Percentiles rank a stretch among this genome's conserved stretches.
Evolutionary conservation across 1,139 yeast species (phyloP).

Genomic region (Suhomyces coccinellae): DNA sequence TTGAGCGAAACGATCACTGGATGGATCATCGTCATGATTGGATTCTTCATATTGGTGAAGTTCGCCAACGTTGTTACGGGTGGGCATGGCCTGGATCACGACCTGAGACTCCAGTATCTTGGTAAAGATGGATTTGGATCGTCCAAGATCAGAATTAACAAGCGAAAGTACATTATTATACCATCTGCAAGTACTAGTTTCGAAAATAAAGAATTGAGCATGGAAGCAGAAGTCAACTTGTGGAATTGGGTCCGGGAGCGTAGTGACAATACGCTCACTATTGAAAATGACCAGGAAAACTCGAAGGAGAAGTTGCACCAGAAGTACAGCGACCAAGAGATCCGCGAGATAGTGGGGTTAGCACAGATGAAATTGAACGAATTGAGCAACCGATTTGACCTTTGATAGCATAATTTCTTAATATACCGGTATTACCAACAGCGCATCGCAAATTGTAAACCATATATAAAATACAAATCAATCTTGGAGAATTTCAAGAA

Average conservation of each 20-base stretch:
- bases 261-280: slow-evolving; percentile 29
- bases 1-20: slow-evolving; percentile 30
- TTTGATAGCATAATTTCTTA: neutral
- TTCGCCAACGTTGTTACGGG: slow-evolving; percentile 11
- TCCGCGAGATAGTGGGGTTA: slow-evolving; percentile 54
- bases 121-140: slow-evolving; percentile 12
- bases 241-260: slow-evolving; percentile 84
- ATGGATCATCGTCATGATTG: slow-evolving; percentile 18
- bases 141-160: slow-evolving; percentile 35
- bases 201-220: slow-evolving; percentile 30
- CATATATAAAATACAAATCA: no score
- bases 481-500: no score
- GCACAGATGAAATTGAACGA: slow-evolving; percentile 53
- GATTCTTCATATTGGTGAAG: slow-evolving; percentile 15
- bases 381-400: slow-evolving; percentile 15
- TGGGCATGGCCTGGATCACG: neutral
- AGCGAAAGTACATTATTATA: slow-evolving; percentile 44
- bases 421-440: neutral
- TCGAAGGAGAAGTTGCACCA: slow-evolving; percentile 11
- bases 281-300: slow-evolving; percentile 12
- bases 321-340: slow-evolving; percentile 45
- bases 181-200: slow-evolving; percentile 48
- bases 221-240: slow-evolving; percentile 60
- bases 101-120: slow-evolving; percentile 4
- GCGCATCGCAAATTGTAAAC: no score